phyloP scores from a whole-genome alignment of 176 grass and related monocot species.

The Oryza longistaminata region DNA sequence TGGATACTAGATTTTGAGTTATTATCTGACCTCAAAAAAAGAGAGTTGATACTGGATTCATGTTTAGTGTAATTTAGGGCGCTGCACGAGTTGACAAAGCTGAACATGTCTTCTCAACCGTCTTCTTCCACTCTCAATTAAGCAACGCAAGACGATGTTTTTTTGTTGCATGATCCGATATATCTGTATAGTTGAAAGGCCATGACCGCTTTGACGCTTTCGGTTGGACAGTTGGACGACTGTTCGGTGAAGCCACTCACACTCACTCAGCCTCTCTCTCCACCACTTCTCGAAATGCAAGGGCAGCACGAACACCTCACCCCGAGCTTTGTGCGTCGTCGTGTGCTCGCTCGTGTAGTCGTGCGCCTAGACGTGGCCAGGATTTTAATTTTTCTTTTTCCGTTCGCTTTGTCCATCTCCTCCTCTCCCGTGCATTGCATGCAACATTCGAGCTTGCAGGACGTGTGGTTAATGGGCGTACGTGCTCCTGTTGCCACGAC shows the following conservation, averaged over 20 bases:
- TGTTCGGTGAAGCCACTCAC: neutral
- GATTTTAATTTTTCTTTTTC: neutral
- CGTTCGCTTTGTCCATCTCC: neutral
- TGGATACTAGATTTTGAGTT: neutral
- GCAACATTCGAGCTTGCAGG: neutral
- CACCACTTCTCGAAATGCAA: neutral
- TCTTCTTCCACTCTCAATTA: neutral
- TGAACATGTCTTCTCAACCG: neutral
- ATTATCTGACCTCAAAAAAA: neutral
- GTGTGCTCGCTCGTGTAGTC: neutral
- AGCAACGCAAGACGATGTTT: neutral
- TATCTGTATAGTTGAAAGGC: neutral
- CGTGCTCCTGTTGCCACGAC: conserved; percentile 3
- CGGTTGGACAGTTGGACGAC: neutral
- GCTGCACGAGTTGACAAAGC: neutral
- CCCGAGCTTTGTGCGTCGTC: neutral
- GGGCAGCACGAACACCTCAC: neutral
- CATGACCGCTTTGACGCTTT: neutral
- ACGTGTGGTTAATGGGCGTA: neutral
- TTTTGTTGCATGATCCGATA: neutral
- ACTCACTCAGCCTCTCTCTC: neutral
- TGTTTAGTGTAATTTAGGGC: neutral
- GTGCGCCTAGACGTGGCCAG: neutral
- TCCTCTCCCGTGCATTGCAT: neutral
- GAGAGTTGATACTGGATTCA: neutral